Evolutionary conservation across 2,329 filamentous ascomycete species (phyloP).

Genomic region (Neofusicoccum umdonicola): DNA sequence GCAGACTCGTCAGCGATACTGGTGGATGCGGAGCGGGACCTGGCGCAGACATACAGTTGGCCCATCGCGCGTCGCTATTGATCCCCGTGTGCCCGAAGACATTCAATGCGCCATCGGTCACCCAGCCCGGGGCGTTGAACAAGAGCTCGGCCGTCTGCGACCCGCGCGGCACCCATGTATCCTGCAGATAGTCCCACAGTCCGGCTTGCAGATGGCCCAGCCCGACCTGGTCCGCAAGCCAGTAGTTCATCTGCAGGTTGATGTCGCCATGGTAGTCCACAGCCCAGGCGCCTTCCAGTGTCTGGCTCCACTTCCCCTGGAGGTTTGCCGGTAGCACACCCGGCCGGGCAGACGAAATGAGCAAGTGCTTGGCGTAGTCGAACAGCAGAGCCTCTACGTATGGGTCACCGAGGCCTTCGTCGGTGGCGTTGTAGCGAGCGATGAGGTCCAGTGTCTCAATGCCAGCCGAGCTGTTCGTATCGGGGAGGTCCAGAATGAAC

Average conservation of each 20-base stretch:
- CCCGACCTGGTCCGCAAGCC: constrained; percentile 48
- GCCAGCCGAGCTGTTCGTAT: constrained; percentile 40
- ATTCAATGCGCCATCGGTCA: constrained; percentile 58
- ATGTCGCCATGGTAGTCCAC: constrained; percentile 60
- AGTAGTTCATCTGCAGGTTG: constrained; percentile 63
- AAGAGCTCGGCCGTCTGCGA: constrained; percentile 52
- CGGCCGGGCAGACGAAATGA: constrained; percentile 54
- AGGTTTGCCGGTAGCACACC: constrained; percentile 55
- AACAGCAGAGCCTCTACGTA: constrained; percentile 55
- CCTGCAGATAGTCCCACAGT: constrained; percentile 53
- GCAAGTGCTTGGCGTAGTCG: constrained; percentile 53
- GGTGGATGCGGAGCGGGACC: neutral
- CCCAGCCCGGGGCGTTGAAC: constrained; percentile 57
- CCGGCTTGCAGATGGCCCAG: constrained; percentile 46
- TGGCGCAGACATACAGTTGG: constrained; percentile 25
- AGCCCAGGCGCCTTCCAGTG: constrained; percentile 48
- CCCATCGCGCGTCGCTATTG: constrained; percentile 45
- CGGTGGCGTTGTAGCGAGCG: constrained; percentile 27
- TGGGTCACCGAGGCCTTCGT: constrained; percentile 41
- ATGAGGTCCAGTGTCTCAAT: constrained; percentile 39
- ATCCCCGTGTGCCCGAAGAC: constrained; percentile 58
- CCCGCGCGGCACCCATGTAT: constrained; percentile 56
- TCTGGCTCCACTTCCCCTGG: constrained; percentile 56
- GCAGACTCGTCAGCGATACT: constrained; percentile 19
- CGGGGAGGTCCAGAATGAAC: constrained; percentile 48